Conservation (phyloP, 768 basidiomycete genomes). For the Boletus fagicola region DNA sequence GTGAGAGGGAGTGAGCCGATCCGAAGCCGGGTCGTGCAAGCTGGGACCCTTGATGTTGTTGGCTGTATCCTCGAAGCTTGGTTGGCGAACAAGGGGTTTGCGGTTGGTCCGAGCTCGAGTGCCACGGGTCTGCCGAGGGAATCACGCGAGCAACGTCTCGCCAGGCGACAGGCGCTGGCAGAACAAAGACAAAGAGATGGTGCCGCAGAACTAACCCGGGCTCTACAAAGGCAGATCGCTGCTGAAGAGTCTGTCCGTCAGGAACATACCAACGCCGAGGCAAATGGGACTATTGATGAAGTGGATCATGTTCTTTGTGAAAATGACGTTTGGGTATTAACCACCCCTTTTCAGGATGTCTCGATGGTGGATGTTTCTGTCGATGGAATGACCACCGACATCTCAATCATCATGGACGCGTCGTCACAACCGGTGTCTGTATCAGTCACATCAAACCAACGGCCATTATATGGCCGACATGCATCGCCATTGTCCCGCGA, state of each 20-base stretch:
- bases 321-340: constrained; percentile 5
- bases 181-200: constrained; percentile 57
- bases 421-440: constrained; percentile 20
- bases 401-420: constrained; percentile 22
- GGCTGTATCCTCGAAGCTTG: constrained; percentile 93
- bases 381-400: constrained; percentile 20
- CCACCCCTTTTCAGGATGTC: constrained; percentile 29
- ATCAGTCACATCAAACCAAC: constrained; percentile 20
- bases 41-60: constrained; percentile 90
- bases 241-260: constrained; percentile 29
- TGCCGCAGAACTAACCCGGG: constrained; percentile 54
- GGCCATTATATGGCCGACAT: constrained; percentile 20
- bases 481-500: constrained; percentile 34
- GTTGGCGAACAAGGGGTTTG: constrained; percentile 85
- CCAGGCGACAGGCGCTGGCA: constrained; percentile 52
- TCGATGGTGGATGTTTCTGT: constrained; percentile 31
- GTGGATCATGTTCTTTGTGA: constrained; percentile 19
- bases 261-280: constrained; percentile 5
- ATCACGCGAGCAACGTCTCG: constrained; percentile 69
- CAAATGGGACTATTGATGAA: constrained; percentile 20
- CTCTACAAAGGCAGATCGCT: constrained; percentile 51
- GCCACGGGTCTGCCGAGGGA: constrained; percentile 75
- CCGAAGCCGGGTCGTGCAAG: constrained; percentile 88
- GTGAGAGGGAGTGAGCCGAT: constrained; percentile 94
- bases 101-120: constrained; percentile 75